Evolutionary conservation across 805 yeast species (phyloP), one percentile per base, ranked within the genome.

Genomic region (Candida boleticola): DNA sequence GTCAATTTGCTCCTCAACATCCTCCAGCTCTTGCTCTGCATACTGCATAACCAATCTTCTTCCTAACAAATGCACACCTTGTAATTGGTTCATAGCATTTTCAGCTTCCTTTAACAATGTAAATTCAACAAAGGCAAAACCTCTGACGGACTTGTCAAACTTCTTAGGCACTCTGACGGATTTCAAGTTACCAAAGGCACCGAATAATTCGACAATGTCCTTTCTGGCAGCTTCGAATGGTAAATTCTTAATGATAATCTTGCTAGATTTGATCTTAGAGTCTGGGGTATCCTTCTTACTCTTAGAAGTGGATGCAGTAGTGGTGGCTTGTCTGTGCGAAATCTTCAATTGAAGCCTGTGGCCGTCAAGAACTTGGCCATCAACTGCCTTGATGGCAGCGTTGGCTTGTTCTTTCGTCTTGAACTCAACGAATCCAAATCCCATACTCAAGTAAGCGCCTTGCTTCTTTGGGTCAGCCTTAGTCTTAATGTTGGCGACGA

Each of bases 41-140:
- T 77, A 90, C 60, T 92, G 95, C 83, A 93, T 82, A 10, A 92
- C 96, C 50, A 93, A 73, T 50, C 97, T 78, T 69, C 99, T 85
- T 26, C 99, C 99, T 39, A 93, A 76, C 67, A 93, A 83, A 76
- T 93, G 99, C 2, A 95, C 97, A 46, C 99, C 99, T 60, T 83
- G 85, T 49, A 93, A 76, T 60, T 90, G 92, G 53, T 84, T 83
- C 92, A 93, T 85, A 11, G 98, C 99, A 58, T 74, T 80, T 60
- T 85, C 96, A 1, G 99, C 97, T 64, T 93, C 99, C 61, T 88
- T 65, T 18, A 87, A 76, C 31, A 93, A 70, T 9, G 85, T 71
- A 59, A 85, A 93, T 66, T 93, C 99, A 36, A 95, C 96, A 63
- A 93, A 93, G 0, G 98, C 99, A 72, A 93, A 93, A 60, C 99